Evolutionary conservation across 495 filamentous ascomycete genomes (phyloP), one percentile per base, ranked within the genome.

Genomic region (Trichoderma virens): DNA sequence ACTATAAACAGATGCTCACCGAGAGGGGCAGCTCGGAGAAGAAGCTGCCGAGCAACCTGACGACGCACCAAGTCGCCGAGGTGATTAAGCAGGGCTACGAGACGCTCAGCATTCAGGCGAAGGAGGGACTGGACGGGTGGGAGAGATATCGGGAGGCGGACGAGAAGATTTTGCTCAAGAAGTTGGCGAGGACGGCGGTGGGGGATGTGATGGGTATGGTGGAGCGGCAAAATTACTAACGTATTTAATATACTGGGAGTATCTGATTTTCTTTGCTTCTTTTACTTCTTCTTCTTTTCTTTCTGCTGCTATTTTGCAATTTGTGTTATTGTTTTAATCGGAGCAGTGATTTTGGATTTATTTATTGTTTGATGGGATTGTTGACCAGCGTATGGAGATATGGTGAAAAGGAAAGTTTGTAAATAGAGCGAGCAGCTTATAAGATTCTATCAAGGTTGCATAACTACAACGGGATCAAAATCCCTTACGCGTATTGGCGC

Each of bases 31-130:
- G 76, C 2, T 73, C 73, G 59, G 59, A 73, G 43, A 75, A 82
- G 67, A 87, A 85, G 71, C 82, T 32, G 62, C 65, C 62, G 43
- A 66, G 62, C 54, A 85, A 85, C 67, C 75, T 97, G 32, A 92
- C 89, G 60, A 93, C 91, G 30, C 78, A 85, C 11, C 90, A 97
- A 75, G 91, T 98, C 18, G 87, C 86, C 39, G 88, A 88, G 65
- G 90, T 97, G 61, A 97, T 98, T 70, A 95, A 94, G 78, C 88
- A 92, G 72, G 94, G 94, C 0, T 98, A 96, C 70, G 94, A 98
- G 74, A 95, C 90, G 43, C 77, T 98, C 69, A 91, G 86, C 65
- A 91, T 98, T 62, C 88, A 93, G 72, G 83, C 88, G 11, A 90
- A 87, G 68, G 91, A 92, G 69, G 93, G 89, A 0, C 70, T 96